phyloP scores from a whole-genome alignment of 2,329 filamentous ascomycete species.

The Neofusicoccum laricinum region DNA sequence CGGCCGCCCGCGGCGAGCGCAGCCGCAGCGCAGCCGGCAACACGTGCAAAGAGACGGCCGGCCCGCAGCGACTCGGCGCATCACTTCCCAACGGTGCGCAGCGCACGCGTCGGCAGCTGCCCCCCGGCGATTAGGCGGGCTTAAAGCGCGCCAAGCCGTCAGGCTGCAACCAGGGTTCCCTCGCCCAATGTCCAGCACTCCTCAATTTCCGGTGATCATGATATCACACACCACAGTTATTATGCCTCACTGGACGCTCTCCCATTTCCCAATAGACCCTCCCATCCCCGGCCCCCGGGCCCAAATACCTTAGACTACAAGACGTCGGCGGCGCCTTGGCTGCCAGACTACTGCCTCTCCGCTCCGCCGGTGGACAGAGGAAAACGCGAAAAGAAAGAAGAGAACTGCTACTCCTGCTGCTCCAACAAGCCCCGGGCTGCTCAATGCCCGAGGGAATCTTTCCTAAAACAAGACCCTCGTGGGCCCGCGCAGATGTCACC shows the following conservation, averaged over 20 bases:
- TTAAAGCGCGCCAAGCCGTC: background rate
- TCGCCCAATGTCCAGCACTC: background rate
- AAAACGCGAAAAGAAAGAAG: background rate
- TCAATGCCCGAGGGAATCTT: conserved; percentile 4
- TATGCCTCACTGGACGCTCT: background rate
- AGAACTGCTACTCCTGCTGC: background rate
- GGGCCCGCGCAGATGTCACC: background rate
- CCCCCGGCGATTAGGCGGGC: conserved; percentile 1
- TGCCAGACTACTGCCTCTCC: background rate
- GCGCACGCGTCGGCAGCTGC: background rate
- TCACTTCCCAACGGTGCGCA: background rate
- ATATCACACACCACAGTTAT: conserved; percentile 5
- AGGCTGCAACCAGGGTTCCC: background rate
- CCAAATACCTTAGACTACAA: conserved; percentile 12
- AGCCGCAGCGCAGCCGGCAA: background rate
- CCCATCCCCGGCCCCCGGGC: background rate
- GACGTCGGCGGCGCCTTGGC: background rate
- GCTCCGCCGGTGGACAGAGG: background rate
- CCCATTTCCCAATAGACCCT: conserved; percentile 1
- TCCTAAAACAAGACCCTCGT: conserved; percentile 6
- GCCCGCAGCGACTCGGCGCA: background rate
- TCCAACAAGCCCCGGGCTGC: conserved; percentile 4
- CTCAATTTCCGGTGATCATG: background rate
- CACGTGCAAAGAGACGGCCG: background rate
- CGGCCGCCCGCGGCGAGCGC: background rate